Evolutionary conservation across 2,329 filamentous ascomycete genomes (phyloP), one percentile per base, ranked within the genome.

Genomic region (Alternaria dauci): DNA sequence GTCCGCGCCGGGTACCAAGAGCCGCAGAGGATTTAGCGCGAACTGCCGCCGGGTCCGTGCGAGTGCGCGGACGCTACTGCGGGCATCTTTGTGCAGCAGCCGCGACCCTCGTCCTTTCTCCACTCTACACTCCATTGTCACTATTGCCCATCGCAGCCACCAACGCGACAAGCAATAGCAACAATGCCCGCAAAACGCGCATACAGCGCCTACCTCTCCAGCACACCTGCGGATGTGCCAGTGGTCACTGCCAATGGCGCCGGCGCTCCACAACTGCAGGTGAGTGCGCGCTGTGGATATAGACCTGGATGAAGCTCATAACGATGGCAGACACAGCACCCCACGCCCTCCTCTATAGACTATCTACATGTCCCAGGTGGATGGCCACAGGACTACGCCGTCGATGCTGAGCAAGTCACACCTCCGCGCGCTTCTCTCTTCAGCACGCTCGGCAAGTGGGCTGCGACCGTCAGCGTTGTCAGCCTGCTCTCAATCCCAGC

Each of bases 171-270:
- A 41, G 50, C 44, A 53, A 36, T 32, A 53, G 47, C 52, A 58
- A 53, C 63, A 52, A 66, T 69, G 65, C 44, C 59, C 14, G 68
- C 67, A 32, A 71, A 72, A 44, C 68, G 70, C 47, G 52, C 59
- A 32, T 65, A 62, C 25, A 53, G 41, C 55, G 67, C 70, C 26
- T 71, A 68, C 55, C 30, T 60, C 23, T 50, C 18, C 32, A 58
- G 57, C 57, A 50, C 20, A 23, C 56, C 66, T 64, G 58, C 43
- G 34, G 63, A 57, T 53, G 47, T 57, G 52, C 54, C 58, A 55
- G 52, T 41, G 38, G 38, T 44, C 58, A 30, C 42, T 48, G 55
- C 47, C 34, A 42, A 61, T 55, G 68, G 59, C 59, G 58, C 55
- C 46, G 57, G 62, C 61, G 51, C 63, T 55, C 52, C 57, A 48